Evolutionary conservation across 257 asterid genomes (phyloP).

Genomic region (Misopates orontium): DNA sequence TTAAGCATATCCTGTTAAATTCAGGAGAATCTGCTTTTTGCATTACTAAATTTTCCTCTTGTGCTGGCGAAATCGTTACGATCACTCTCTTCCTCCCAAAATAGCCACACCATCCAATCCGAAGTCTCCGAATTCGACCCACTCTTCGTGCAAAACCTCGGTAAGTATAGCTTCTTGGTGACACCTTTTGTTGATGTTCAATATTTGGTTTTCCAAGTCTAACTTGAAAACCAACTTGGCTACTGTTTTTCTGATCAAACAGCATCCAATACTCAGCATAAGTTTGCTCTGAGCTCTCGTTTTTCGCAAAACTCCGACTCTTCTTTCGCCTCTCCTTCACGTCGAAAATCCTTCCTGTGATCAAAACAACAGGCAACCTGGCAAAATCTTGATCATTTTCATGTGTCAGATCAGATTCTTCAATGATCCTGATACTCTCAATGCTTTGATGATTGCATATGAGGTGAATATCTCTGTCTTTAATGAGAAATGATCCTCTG

Average conservation of each 20-base stretch:
- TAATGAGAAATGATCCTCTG: conserved; percentile 83
- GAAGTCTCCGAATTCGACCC: conserved; percentile 44
- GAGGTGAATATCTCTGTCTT: conserved; percentile 53
- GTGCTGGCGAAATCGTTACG: conserved; percentile 46
- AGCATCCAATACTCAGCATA: conserved; percentile 73
- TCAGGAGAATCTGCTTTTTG: conserved; percentile 36
- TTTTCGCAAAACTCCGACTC: background rate
- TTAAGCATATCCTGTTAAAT: conserved; percentile 68
- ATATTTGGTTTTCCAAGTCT: conserved; percentile 58
- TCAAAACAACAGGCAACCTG: conserved; percentile 43
- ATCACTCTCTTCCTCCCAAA: conserved; percentile 42
- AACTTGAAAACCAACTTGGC: conserved; percentile 76
- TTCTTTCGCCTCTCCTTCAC: conserved; percentile 37
- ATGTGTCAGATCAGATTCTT: conserved; percentile 33
- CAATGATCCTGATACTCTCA: conserved; percentile 49
- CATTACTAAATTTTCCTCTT: conserved; percentile 53
- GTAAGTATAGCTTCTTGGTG: conserved; percentile 54
- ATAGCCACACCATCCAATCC: conserved; percentile 45
- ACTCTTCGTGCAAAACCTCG: conserved; percentile 44
- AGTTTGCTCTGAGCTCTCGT: conserved; percentile 8
- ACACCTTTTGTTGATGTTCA: conserved; percentile 37
- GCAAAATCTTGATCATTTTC: conserved; percentile 33
- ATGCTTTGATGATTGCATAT: conserved; percentile 74
- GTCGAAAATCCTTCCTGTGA: conserved; percentile 61
- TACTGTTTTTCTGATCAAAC: conserved; percentile 66